Base-by-base conservation (phyloP, 352 stramenopile genomes). In the Blastocystis sp. region DNA sequence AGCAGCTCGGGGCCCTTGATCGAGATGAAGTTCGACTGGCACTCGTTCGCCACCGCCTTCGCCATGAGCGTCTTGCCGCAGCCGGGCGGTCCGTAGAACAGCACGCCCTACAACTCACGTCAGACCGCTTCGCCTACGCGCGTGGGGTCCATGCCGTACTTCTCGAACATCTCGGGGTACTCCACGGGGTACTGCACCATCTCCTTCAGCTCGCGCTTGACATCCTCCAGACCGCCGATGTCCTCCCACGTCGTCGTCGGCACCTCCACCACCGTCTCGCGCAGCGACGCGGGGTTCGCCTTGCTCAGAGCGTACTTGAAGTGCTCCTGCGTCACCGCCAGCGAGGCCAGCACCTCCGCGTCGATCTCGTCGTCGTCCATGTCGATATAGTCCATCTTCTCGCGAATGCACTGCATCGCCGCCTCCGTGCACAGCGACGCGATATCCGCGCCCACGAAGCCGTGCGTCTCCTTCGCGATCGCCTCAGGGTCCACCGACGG, bases 321-420 rank as follows among this genome's bases (percentile, higher is more conserved):
- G 93, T 99, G 97, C 37, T 98, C 96, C 92, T 98, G 94, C 62
- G 94, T 98, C 41, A 99, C 97, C 78, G 96, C 94, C 96, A 99
- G 98, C 50, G 95, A 96, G 92, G 98, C 96, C 88, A 99, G 93
- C 74, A 99, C 97, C 92, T 99, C 97, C 1, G 97, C 97, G 92
- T 99, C 97, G 92, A 99, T 99, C 69, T 94, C 95, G 88, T 99
- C 97, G 80, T 99, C 97, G 90, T 99, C 97, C 92, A 99, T 99
- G 92, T 99, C 97, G 91, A 99, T 99, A 76, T 99, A 94, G 92
- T 99, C 97, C 97, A 99, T 99, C 94, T 99, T 99, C 92, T 99
- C 97, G 51, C 97, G 94, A 89, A 99, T 99, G 91, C 97, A 99
- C 93, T 99, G 91, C 91, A 93, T 92, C 24, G 91, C 91, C 37